Conservation (phyloP, 768 basidiomycete species). For the Cantharellus anzutake region DNA sequence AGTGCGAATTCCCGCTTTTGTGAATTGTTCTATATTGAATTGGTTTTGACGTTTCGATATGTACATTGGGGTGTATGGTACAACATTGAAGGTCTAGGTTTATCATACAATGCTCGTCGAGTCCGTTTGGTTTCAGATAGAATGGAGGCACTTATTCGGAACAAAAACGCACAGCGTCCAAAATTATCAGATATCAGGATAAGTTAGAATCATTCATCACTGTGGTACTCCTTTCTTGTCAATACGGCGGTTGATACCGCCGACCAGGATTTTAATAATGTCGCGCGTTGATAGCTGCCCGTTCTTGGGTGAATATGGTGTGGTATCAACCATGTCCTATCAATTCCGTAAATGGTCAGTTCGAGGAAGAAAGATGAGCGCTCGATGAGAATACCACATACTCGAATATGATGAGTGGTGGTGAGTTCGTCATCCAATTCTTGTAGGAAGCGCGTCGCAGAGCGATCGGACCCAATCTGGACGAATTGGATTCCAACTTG, state of each 20-base stretch:
- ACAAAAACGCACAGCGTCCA: no score
- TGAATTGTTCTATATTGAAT: no score
- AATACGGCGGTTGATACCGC: constrained; percentile 41
- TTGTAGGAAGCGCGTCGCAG: constrained; percentile 20
- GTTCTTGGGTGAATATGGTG: constrained; percentile 25
- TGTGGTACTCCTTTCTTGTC: constrained; percentile 14
- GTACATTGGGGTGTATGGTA: no score
- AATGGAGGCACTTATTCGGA: no score
- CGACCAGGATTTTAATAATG: constrained; percentile 43
- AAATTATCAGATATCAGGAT: no score
- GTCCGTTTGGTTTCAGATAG: no score
- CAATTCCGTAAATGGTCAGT: constrained; percentile 4
- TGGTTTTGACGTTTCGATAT: no score
- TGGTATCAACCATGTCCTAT: constrained; percentile 57
- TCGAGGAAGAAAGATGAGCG: not conserved
- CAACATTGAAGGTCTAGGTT: no score
- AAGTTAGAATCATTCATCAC: no score
- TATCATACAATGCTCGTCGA: no score
- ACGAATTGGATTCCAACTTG: constrained; percentile 23
- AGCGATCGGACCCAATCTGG: constrained; percentile 17
- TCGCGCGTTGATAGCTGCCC: constrained; percentile 26
- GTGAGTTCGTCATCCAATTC: constrained; percentile 40
- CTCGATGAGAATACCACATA: constrained; percentile 14
- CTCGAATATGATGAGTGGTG: constrained; percentile 24
- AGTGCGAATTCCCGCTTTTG: no score